phyloP scores from a whole-genome alignment of 2,329 filamentous ascomycete species.

The Macroventuria anomochaeta region DNA sequence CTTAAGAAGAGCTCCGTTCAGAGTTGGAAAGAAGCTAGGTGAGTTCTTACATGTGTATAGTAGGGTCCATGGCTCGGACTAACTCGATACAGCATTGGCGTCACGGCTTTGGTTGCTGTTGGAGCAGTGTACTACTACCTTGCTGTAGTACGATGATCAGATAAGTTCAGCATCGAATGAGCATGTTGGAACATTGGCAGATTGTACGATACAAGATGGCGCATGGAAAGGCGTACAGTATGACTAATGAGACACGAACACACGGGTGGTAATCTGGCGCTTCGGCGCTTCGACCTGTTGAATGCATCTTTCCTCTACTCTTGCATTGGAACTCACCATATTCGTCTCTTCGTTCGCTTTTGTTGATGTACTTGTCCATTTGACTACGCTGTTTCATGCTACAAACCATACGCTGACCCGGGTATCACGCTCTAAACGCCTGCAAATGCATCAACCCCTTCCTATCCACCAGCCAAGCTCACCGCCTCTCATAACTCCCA shows the following conservation, averaged over 20 bases:
- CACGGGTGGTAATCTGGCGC: not conserved
- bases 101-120: constrained; percentile 7
- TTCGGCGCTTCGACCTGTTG: too few species aligned
- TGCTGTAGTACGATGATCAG: not conserved
- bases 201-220: constrained; percentile 5
- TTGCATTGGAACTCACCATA: too few species aligned
- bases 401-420: too few species aligned
- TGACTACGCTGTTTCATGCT: too few species aligned
- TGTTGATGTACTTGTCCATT: too few species aligned
- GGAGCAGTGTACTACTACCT: constrained; percentile 10
- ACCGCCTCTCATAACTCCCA: too few species aligned
- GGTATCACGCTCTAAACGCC: too few species aligned
- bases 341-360: too few species aligned
- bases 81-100: constrained; percentile 4
- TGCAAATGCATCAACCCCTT: too few species aligned
- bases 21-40: constrained; percentile 34
- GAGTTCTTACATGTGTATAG: constrained; percentile 13
- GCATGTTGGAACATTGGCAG: not conserved
- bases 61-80: not conserved
- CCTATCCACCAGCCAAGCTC: too few species aligned
- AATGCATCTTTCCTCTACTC: too few species aligned
- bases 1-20: constrained; percentile 15
- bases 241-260: constrained; percentile 9
- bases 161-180: not conserved
- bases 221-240: not conserved